Conservation (phyloP, 1,139 yeast genomes). For the Hansenula anomala region DNA sequence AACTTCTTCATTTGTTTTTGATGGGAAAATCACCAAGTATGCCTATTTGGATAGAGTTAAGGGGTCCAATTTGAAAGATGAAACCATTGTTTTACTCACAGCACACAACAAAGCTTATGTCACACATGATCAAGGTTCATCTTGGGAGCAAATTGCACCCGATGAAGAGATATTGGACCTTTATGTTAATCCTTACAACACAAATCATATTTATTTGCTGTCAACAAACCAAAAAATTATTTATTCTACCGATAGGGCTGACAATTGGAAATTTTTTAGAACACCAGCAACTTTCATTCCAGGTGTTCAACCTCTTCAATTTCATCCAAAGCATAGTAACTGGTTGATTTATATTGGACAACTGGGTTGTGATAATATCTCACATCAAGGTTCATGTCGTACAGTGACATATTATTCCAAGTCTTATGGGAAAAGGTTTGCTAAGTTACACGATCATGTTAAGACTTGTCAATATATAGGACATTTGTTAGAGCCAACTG, state of each 20-base stretch:
- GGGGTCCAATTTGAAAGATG: slow-evolving; percentile 34
- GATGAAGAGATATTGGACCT: slow-evolving; percentile 50
- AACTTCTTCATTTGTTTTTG: slow-evolving; percentile 32
- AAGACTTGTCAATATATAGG: slow-evolving; percentile 65
- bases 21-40: slow-evolving; percentile 40
- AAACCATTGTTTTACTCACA: slow-evolving; percentile 45
- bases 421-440: slow-evolving; percentile 65
- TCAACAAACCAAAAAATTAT: slow-evolving; percentile 50
- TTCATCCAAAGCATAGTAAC: slow-evolving; percentile 54
- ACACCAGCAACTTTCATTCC: slow-evolving; percentile 50
- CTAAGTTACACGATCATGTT: slow-evolving; percentile 47
- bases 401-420: slow-evolving; percentile 56
- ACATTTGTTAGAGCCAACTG: slow-evolving; percentile 38
- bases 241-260: slow-evolving; percentile 68
- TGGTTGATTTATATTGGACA: slow-evolving; percentile 71
- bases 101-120: slow-evolving; percentile 38
- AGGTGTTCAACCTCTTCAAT: slow-evolving; percentile 38
- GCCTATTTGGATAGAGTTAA: slow-evolving; percentile 40
- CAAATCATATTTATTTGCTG: slow-evolving; percentile 60
- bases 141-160: slow-evolving; percentile 49
- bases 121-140: slow-evolving; percentile 73
- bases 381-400: slow-evolving; percentile 46
- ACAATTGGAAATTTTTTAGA: slow-evolving; percentile 39
- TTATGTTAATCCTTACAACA: slow-evolving; percentile 54
- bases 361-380: slow-evolving; percentile 47